Evolutionary conservation across 345 rosid genomes (phyloP).

Genomic region (Eucalyptus microcorys): DNA sequence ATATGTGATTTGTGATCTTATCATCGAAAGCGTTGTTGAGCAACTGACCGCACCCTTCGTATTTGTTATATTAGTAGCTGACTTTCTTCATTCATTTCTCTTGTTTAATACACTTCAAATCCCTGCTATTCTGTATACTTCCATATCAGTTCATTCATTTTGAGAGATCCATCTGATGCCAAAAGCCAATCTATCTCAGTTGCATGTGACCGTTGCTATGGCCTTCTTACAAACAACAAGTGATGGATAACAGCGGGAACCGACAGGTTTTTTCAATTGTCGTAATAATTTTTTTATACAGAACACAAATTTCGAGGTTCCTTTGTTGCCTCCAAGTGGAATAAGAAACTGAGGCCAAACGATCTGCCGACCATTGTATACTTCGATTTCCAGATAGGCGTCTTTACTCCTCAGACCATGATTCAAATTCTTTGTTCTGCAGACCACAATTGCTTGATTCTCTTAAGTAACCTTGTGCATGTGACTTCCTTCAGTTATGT

Average conservation of each 20-base stretch:
- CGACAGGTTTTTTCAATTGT: background rate
- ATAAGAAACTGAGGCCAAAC: background rate
- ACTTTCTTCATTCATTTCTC: background rate
- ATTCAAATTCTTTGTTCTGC: background rate
- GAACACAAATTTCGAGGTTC: background rate
- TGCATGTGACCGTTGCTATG: background rate
- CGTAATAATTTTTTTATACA: background rate
- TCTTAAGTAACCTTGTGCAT: background rate
- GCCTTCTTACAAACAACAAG: background rate
- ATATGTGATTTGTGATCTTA: background rate
- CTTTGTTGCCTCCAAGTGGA: background rate
- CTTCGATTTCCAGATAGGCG: background rate
- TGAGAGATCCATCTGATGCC: background rate
- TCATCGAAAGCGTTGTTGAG: background rate
- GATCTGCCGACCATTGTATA: background rate
- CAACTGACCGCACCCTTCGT: background rate
- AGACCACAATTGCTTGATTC: background rate
- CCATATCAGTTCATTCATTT: background rate
- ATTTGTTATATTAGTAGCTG: background rate
- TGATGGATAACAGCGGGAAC: background rate
- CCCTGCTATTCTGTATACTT: background rate
- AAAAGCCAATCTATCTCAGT: background rate
- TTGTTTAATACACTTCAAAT: background rate
- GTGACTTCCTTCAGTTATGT: background rate
- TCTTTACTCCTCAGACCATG: background rate